Conservation (phyloP, 2,329 filamentous ascomycete genomes). For the Graphilbum fragrans region DNA sequence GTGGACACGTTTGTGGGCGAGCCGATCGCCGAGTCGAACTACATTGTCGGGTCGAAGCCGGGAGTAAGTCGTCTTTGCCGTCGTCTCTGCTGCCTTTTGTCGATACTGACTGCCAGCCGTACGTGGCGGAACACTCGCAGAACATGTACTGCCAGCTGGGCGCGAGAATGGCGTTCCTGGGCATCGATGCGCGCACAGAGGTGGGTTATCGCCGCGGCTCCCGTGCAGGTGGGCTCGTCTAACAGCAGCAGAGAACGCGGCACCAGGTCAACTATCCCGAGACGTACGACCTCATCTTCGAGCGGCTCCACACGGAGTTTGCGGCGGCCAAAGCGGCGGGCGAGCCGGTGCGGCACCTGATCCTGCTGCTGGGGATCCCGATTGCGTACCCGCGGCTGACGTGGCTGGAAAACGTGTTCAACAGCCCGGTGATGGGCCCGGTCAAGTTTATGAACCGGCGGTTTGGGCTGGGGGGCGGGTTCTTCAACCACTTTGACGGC, state of each 20-base stretch:
- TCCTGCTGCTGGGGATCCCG: conserved; percentile 77
- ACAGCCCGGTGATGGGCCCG: conserved; percentile 75
- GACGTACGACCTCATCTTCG: conserved; percentile 76
- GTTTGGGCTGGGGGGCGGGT: conserved; percentile 69
- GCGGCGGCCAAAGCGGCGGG: conserved; percentile 50
- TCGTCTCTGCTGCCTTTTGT: conserved; percentile 40
- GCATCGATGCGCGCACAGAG: conserved; percentile 87
- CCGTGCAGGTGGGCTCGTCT: conserved; percentile 10
- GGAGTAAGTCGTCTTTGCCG: conserved; percentile 42
- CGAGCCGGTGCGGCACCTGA: conserved; percentile 75
- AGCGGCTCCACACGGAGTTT: conserved; percentile 60
- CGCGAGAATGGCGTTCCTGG: conserved; percentile 70
- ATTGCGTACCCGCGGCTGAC: conserved; percentile 83
- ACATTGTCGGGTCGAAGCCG: conserved; percentile 64
- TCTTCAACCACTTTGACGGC: conserved; percentile 93
- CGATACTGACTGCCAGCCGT: conserved; percentile 50
- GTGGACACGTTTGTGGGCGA: conserved; percentile 60
- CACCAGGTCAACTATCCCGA: conserved; percentile 92
- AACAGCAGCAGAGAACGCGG: conserved; percentile 67
- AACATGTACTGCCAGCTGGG: conserved; percentile 81
- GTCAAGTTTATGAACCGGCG: conserved; percentile 83
- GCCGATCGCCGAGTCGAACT: conserved; percentile 49
- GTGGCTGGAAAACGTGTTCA: conserved; percentile 92
- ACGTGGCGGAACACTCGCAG: conserved; percentile 77
- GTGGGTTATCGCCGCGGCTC: conserved; percentile 19